Evolutionary conservation across 2,329 filamentous ascomycete genomes (phyloP), one percentile per base, ranked within the genome.

Genomic region (Epichloe uncinata): DNA sequence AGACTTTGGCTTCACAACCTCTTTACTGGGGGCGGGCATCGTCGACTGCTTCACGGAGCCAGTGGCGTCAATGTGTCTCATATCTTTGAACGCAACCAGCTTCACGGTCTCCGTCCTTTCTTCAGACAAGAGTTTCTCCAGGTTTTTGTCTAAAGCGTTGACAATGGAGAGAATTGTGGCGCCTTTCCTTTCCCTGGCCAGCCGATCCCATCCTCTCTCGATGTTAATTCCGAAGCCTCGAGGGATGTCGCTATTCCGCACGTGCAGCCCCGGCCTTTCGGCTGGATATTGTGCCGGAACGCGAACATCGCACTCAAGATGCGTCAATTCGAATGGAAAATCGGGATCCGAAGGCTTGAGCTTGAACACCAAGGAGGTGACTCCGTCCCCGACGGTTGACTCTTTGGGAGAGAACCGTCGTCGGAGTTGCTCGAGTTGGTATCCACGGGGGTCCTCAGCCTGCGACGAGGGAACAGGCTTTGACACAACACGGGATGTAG

Each of bases 341-440:
- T 93, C 87, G 0, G 87, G 87, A 61, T 93, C 87, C 5, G 86
- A 88, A 5, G 87, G 87, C 12, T 67, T 68, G 53, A 93, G 67
- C 47, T 72, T 78, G 64, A 91, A 86, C 9, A 71, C 66, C 38
- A 90, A 65, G 15, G 76, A 73, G 0, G 77, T 79, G 3, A 71
- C 72, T 45, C 76, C 73, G 52, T 74, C 65, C 6, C 64, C 60
- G 3, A 69, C 58, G 13, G 60, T 66, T 11, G 67, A 65, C 53
- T 76, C 70, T 45, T 65, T 68, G 6, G 75, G 70, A 1, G 68
- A 71, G 63, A 80, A 91, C 35, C 87, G 77, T 54, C 79, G 78
- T 58, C 79, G 74, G 53, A 91, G 68, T 69, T 93, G 87, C 53
- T 77, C 77, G 47, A 91, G 66, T 63, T 93, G 85, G 61, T 88